Evolutionary conservation across 1,139 yeast genomes (phyloP).

Genomic region (Pichia norvegensis): DNA sequence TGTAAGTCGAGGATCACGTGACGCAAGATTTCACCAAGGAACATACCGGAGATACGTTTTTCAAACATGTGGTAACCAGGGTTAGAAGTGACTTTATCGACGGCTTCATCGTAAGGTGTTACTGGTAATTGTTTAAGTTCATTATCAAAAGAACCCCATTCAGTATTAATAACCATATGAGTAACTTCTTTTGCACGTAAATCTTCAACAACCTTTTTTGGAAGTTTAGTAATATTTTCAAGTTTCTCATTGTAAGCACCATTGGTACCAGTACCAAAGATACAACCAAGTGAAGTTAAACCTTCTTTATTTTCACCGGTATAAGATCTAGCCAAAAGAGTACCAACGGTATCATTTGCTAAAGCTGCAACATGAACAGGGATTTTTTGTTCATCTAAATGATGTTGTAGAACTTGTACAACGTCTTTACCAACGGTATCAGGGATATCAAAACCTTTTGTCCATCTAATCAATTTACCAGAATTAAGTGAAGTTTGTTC

Average conservation of each 20-base stretch:
- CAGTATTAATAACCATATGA: conserved; percentile 88
- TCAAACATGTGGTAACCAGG: conserved; percentile 85
- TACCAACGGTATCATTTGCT: conserved; percentile 93
- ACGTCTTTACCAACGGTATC: conserved; percentile 83
- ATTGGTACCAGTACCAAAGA: conserved; percentile 94
- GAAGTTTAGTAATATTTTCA: conserved; percentile 62
- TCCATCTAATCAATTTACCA: conserved; percentile 87
- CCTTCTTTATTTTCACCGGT: conserved; percentile 57
- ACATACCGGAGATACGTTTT: conserved; percentile 91
- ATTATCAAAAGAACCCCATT: conserved; percentile 96
- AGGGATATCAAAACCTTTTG: conserved; percentile 81
- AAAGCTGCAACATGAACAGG: conserved; percentile 79
- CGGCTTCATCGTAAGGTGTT: conserved; percentile 62
- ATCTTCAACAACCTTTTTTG: conserved; percentile 34
- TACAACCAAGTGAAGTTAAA: conserved; percentile 75
- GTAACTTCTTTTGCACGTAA: conserved; percentile 40
- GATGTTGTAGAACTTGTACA: conserved; percentile 60
- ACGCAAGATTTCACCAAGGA: conserved; percentile 81
- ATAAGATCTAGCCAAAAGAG: conserved; percentile 81
- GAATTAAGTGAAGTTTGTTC: conserved; percentile 69
- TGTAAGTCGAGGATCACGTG: conserved; percentile 63
- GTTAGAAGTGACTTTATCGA: conserved; percentile 70
- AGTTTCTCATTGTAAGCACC: conserved; percentile 83
- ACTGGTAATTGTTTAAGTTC: conserved; percentile 61
- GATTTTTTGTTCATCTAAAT: conserved; percentile 48